These are phyloP conservation scores for Xylaria nigripes DNA, from an alignment of 495 filamentous ascomycete genomes.

Conservation along the genomic window DNA sequence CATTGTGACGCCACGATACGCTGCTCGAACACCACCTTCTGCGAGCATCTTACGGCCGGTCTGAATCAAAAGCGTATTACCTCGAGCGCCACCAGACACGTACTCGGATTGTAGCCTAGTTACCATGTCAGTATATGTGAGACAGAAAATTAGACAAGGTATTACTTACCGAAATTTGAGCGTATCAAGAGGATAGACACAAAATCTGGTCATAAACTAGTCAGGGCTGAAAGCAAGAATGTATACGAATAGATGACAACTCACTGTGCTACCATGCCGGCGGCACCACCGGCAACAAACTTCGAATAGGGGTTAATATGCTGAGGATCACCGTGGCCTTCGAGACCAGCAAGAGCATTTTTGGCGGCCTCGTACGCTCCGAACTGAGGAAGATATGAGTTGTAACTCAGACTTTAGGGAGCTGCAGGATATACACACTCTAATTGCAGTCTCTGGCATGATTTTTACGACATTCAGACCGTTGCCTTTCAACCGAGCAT, in stretches of 20 bases:
- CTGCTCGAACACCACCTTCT: constrained; percentile 61
- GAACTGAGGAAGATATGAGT: constrained; percentile 43
- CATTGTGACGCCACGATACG: constrained; percentile 88
- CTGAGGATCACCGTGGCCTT: constrained; percentile 79
- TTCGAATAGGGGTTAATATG: constrained; percentile 73
- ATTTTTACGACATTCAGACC: constrained; percentile 95
- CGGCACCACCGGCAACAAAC: constrained; percentile 83
- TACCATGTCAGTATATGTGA: constrained; percentile 10
- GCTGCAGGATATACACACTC: constrained; percentile 24
- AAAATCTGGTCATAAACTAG: constrained; percentile 48
- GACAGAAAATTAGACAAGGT: background rate
- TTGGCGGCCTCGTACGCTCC: constrained; percentile 95
- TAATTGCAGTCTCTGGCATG: constrained; percentile 96
- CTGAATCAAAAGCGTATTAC: constrained; percentile 73
- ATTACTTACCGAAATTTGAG: constrained; percentile 73
- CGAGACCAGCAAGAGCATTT: constrained; percentile 72
- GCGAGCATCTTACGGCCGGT: constrained; percentile 81
- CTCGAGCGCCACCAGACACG: constrained; percentile 72
- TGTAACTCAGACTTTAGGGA: background rate
- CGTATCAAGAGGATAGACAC: constrained; percentile 93
- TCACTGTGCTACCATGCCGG: constrained; percentile 88
- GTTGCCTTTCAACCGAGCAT: constrained; percentile 56
- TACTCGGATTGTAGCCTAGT: constrained; percentile 86
- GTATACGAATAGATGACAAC: constrained; percentile 16
- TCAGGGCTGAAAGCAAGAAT: constrained; percentile 18